Conservation (phyloP, 2,329 filamentous ascomycete genomes). For the Fusarium sp. region DNA sequence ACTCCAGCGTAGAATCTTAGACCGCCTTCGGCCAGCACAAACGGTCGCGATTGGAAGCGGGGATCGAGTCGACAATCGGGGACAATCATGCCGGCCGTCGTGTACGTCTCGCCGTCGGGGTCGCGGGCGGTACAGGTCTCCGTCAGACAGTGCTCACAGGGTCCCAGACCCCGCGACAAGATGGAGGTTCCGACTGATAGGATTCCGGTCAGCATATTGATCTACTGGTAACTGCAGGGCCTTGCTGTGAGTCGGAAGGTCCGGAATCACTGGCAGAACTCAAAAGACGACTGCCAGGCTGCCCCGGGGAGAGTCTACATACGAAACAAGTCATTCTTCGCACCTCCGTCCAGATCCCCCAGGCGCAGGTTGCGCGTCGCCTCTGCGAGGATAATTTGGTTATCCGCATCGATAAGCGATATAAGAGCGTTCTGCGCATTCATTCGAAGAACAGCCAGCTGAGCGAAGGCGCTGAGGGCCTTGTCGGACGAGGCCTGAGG, state of each 20-base stretch:
- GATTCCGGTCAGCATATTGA: conserved; percentile 5
- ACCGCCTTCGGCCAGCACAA: conserved; percentile 47
- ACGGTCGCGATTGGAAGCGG: conserved; percentile 49
- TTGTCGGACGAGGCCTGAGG: conserved; percentile 51
- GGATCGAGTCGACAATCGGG: conserved; percentile 47
- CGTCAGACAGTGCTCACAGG: conserved; percentile 48
- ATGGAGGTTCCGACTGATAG: conserved; percentile 42
- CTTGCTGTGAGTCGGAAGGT: neutral
- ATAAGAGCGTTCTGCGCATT: conserved; percentile 61
- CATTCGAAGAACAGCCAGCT: conserved; percentile 62
- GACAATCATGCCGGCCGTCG: conserved; percentile 46
- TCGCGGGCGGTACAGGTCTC: conserved; percentile 43
- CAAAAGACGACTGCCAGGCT: neutral
- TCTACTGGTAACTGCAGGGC: neutral
- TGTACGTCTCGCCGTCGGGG: conserved; percentile 42
- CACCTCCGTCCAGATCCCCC: conserved; percentile 41
- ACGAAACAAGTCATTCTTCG: conserved; percentile 50
- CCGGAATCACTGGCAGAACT: neutral
- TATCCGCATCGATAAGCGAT: conserved; percentile 58
- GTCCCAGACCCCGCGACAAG: conserved; percentile 47
- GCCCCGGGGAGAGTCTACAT: conserved; percentile 29
- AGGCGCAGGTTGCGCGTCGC: conserved; percentile 60
- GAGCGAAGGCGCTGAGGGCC: conserved; percentile 60
- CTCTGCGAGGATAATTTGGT: conserved; percentile 65
- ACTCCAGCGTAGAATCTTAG: conserved; percentile 60